Evolutionary conservation across 2,329 filamentous ascomycete species (phyloP).

Genomic region (Sporothrix luriei): DNA sequence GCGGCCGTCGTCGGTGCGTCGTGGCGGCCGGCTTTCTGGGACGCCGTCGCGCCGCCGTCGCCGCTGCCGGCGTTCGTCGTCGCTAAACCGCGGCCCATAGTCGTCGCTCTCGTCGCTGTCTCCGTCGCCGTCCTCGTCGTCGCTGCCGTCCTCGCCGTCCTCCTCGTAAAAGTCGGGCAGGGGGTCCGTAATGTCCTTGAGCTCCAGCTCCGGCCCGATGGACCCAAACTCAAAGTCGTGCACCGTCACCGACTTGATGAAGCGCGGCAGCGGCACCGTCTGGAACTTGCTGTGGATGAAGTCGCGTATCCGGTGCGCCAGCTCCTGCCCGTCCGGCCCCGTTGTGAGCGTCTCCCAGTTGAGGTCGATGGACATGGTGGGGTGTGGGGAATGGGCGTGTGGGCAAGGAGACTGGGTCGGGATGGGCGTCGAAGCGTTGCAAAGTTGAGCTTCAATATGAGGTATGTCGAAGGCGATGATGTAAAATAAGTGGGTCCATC

Average conservation of each 20-base stretch:
- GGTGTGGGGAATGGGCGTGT: neutral
- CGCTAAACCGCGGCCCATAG: conserved; percentile 29
- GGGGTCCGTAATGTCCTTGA: conserved; percentile 96
- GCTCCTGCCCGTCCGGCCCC: conserved; percentile 80
- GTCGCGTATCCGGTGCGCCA: conserved; percentile 82
- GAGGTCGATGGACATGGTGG: conserved; percentile 89
- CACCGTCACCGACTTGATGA: conserved; percentile 94
- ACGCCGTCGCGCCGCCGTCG: conserved; percentile 35
- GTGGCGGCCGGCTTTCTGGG: conserved; percentile 46
- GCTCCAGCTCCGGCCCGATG: conserved; percentile 79
- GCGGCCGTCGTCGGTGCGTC: conserved; percentile 29
- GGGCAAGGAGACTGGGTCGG: neutral
- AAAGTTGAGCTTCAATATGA: neutral
- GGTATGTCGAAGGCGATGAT: neutral
- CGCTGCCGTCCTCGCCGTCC: conserved; percentile 61
- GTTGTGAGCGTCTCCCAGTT: conserved; percentile 93
- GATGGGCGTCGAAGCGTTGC: neutral
- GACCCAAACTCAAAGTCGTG: conserved; percentile 92
- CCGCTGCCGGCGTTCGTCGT: conserved; percentile 39
- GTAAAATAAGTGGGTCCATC: conserved; percentile 15
- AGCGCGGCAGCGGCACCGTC: conserved; percentile 83
- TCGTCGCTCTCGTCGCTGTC: conserved; percentile 40
- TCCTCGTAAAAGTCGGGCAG: conserved; percentile 95
- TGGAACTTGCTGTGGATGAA: conserved; percentile 98
- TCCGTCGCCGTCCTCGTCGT: conserved; percentile 50